Conservation (phyloP, 352 stramenopile genomes). For the Thalassiosira livingstoniorum region DNA sequence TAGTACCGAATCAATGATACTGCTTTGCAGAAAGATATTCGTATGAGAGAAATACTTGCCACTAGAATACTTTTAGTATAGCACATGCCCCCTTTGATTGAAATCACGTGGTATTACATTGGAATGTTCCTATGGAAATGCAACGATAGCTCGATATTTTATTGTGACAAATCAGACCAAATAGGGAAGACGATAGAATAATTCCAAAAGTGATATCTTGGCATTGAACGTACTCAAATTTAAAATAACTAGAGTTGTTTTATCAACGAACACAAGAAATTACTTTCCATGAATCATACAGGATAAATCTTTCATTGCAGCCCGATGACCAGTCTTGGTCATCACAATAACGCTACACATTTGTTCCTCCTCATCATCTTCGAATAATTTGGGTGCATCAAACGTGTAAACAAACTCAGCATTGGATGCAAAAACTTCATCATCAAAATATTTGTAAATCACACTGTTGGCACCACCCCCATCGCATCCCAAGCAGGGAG, state of each 20-base stretch:
- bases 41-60: not conserved
- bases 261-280: not conserved
- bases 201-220: not conserved
- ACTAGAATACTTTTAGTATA: no score
- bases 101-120: no score
- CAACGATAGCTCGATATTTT: no score
- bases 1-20: slow-evolving; percentile 17
- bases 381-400: slow-evolving; percentile 64
- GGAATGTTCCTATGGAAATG: no score
- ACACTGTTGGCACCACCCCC: slow-evolving; percentile 9
- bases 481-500: slow-evolving; percentile 55
- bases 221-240: not conserved
- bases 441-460: slow-evolving; percentile 84
- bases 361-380: slow-evolving; percentile 68
- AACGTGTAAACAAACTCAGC: slow-evolving; percentile 81
- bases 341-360: slow-evolving; percentile 77
- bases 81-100: no score
- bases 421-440: slow-evolving; percentile 81
- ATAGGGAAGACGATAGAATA: no score
- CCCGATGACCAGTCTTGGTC: slow-evolving; percentile 79
- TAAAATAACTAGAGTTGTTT: no score
- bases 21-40: not conserved
- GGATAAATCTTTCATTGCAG: slow-evolving; percentile 76
- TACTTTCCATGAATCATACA: slow-evolving; percentile 66
- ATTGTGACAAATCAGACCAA: no score